Evolutionary conservation across 352 stramenopile species (phyloP).

Genomic region (Globisporangium recalcitrans): DNA sequence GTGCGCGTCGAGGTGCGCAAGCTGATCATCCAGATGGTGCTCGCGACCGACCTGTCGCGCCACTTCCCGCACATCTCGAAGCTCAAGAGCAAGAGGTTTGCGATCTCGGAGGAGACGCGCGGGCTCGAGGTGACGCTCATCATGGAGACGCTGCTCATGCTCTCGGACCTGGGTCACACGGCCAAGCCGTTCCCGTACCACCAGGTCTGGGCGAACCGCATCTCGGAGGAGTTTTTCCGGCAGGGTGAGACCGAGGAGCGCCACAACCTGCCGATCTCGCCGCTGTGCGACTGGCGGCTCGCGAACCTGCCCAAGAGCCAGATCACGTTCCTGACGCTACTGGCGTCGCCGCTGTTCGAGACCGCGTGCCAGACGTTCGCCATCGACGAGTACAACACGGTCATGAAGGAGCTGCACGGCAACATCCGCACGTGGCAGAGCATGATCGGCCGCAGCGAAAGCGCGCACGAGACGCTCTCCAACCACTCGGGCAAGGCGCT

Average conservation of each 20-base stretch:
- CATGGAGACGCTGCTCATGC: slow-evolving; percentile 74
- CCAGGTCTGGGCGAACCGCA: slow-evolving; percentile 50
- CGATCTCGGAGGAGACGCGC: slow-evolving; percentile 34
- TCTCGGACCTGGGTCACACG: slow-evolving; percentile 59
- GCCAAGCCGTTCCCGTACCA: slow-evolving; percentile 63
- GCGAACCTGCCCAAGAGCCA: slow-evolving; percentile 62
- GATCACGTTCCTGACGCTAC: slow-evolving; percentile 56
- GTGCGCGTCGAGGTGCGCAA: slow-evolving; percentile 44
- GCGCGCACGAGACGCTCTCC: slow-evolving; percentile 26
- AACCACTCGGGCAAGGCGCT: slow-evolving; percentile 20
- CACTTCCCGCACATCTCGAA: slow-evolving; percentile 70
- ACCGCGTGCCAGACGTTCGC: slow-evolving; percentile 49
- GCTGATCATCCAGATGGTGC: slow-evolving; percentile 71
- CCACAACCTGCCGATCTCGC: slow-evolving; percentile 45
- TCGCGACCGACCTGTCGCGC: slow-evolving; percentile 69
- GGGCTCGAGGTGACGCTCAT: slow-evolving; percentile 54
- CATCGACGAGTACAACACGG: slow-evolving; percentile 50
- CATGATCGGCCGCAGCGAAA: slow-evolving; percentile 31
- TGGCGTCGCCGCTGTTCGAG: slow-evolving; percentile 61
- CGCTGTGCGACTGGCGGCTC: slow-evolving; percentile 52
- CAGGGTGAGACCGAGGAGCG: slow-evolving; percentile 61
- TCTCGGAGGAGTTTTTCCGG: slow-evolving; percentile 64
- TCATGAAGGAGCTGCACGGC: slow-evolving; percentile 44
- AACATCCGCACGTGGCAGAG: slow-evolving; percentile 51
- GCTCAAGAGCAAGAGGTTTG: slow-evolving; percentile 69